phyloP scores from a whole-genome alignment of 805 yeast species.

The Hanseniaspora occidentalis region DNA sequence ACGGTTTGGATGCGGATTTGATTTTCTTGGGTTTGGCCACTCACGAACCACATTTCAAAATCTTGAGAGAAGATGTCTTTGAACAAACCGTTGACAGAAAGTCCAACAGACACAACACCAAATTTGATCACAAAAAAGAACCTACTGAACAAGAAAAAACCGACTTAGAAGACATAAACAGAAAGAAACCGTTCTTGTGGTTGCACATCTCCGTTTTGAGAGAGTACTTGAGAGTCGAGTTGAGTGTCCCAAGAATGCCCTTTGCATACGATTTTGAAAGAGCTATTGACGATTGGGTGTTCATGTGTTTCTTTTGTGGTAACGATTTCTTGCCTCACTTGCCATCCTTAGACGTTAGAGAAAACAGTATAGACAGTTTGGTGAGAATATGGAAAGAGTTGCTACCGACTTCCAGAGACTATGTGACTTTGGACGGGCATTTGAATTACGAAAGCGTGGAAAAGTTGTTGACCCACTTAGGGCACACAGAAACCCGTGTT shows the following conservation, averaged over 20 bases:
- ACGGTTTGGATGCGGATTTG: constrained; percentile 95
- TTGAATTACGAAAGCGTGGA: constrained; percentile 71
- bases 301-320: constrained; percentile 97
- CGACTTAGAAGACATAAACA: constrained; percentile 22
- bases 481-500: constrained; percentile 65
- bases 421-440: constrained; percentile 81
- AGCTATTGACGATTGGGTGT: constrained; percentile 97
- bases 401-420: constrained; percentile 56
- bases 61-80: constrained; percentile 92
- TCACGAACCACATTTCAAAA: constrained; percentile 93
- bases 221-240: constrained; percentile 78
- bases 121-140: constrained; percentile 24
- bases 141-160: constrained; percentile 49
- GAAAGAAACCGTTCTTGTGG: constrained; percentile 83
- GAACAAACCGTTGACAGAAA: constrained; percentile 47
- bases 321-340: constrained; percentile 96
- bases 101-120: constrained; percentile 13
- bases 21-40: constrained; percentile 93
- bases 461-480: constrained; percentile 47
- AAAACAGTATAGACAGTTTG: constrained; percentile 76
- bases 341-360: constrained; percentile 90
- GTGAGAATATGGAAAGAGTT: constrained; percentile 73
- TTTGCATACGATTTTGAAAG: constrained; percentile 81
- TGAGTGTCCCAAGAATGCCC: constrained; percentile 54
- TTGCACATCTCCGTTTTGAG: constrained; percentile 76